Conservation (phyloP, 331 rosid species). For the Pyrus hybrid region DNA sequence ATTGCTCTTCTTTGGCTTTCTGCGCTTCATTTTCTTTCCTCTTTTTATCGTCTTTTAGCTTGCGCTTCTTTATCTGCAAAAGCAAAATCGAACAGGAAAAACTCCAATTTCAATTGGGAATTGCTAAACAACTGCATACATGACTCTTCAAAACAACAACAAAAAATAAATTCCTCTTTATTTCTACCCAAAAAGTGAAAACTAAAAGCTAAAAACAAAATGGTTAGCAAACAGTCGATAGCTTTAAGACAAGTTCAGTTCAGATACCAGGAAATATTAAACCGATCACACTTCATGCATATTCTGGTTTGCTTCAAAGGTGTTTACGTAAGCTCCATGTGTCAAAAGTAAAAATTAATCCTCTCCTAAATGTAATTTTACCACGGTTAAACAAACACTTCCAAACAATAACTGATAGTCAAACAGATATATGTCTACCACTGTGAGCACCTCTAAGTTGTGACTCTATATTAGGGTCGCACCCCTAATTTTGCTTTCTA, state of each 20-base stretch:
- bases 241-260: neutral
- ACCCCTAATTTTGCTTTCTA: neutral
- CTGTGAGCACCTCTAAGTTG: neutral
- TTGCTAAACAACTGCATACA: neutral
- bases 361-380: neutral
- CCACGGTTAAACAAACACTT: neutral
- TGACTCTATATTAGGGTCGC: neutral
- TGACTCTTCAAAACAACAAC: neutral
- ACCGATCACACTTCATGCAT: neutral
- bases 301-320: neutral
- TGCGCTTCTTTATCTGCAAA: slow-evolving; percentile 68
- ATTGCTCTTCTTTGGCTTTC: slow-evolving; percentile 57
- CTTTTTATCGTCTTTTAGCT: slow-evolving; percentile 53
- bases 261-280: neutral
- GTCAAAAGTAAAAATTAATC: neutral
- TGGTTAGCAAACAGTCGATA: neutral
- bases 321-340: neutral
- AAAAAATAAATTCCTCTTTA: neutral
- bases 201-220: no score
- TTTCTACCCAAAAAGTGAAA: neutral
- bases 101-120: neutral
- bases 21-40: slow-evolving; percentile 49
- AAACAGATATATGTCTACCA: no score
- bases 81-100: neutral
- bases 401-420: no score